Evolutionary conservation across 2,329 filamentous ascomycete species (phyloP).

Genomic region (Botrytis aclada): DNA sequence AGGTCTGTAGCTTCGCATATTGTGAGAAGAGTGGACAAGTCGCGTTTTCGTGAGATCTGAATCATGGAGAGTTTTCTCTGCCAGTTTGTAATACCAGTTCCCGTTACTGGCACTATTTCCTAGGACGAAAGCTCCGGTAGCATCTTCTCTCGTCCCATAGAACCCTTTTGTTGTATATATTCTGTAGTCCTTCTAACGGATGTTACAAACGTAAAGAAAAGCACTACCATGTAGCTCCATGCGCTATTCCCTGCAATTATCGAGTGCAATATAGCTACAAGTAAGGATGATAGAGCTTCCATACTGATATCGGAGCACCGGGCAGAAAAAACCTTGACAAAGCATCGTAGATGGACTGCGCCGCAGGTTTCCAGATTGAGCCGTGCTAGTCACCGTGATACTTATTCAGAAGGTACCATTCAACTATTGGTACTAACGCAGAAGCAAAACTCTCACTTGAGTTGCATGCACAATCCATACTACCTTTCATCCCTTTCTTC

Average conservation of each 20-base stretch:
- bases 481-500: conserved; percentile 18
- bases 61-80: neutral
- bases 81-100: neutral
- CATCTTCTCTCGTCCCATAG: neutral
- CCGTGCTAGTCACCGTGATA: neutral
- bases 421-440: neutral
- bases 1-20: neutral
- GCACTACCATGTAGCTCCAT: neutral
- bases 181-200: neutral
- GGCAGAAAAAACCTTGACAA: neutral
- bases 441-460: neutral
- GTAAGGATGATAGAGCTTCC: neutral
- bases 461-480: neutral
- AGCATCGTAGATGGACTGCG: neutral
- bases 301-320: neutral
- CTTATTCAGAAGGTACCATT: neutral
- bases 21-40: neutral
- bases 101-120: neutral
- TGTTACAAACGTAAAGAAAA: neutral
- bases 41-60: neutral
- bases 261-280: neutral
- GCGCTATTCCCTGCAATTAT: neutral
- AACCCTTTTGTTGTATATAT: neutral
- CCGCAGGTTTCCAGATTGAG: neutral
- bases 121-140: neutral